Base-by-base conservation (phyloP, 768 basidiomycete species). In the Tulasnella sp. region DNA sequence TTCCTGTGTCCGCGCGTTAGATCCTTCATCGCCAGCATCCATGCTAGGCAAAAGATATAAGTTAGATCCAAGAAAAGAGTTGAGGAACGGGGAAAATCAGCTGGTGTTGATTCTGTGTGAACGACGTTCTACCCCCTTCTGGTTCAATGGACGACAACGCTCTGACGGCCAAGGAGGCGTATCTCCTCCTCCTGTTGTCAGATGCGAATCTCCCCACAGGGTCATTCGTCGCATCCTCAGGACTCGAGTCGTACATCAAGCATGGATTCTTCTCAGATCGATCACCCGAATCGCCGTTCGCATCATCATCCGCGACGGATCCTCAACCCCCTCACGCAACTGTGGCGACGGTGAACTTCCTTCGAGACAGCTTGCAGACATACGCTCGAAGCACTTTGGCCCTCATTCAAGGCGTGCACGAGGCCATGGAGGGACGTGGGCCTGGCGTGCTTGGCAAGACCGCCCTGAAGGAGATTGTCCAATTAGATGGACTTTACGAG, bases 171-270 rank as follows among this genome's bases (percentile, higher is more conserved):
- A 31, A 41, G 17, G 83, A 87, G 67, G 74, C 78, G 0, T 88
- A 86, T 69, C 71, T 91, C 29, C 75, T 91, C 17, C 79, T 92
- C 41, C 76, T 93, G 34, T 78, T 94, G 44, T 79, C 88, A 0
- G 92, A 94, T 73, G 87, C 89, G 62, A 97, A 94, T 70, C 82
- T 99, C 2, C 96, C 96, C 1, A 98, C 94, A 0, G 96, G 96
- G 34, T 86, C 94, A 1, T 99, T 99, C 70, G 89, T 97, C 60
- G 89, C 93, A 0, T 96, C 92, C 0, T 80, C 89, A 2, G 94
- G 94, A 1, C 78, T 98, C 61, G 94, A 99, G 67, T 91, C 92
- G 3, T 92, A 82, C 68, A 72, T 81, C 42, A 84, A 86, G 25
- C 96, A 99, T 68, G 96, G 92, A 0, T 87, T 93, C 66, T 62